Evolutionary conservation across 2,329 filamentous ascomycete genomes (phyloP), one percentile per base, ranked within the genome.

Genomic region (Colletotrichum sp.): DNA sequence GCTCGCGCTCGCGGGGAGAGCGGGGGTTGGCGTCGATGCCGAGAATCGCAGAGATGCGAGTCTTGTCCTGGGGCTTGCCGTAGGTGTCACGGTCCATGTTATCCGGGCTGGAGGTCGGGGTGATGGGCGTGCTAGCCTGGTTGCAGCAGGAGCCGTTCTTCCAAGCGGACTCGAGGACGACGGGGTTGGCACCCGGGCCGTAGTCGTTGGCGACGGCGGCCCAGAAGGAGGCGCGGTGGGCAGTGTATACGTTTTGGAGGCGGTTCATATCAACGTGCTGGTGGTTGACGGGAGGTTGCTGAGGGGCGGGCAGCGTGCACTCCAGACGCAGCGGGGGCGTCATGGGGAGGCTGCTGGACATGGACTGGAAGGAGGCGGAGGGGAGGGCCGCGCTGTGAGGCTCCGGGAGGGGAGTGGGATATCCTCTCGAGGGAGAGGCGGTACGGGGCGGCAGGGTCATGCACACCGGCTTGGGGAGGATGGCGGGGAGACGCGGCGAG

Each of bases 211-310:
- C 94, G 43, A 96, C 90, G 64, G 90, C 88, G 38, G 90, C 88
- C 94, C 94, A 96, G 86, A 96, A 96, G 10, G 91, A 90, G 67
- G 89, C 87, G 58, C 93, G 92, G 84, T 95, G 94, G 9, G 90
- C 87, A 68, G 92, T 90, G 84, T 96, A 96, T 79, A 96, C 91
- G 76, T 90, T 88, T 64, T 92, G 90, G 28, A 96, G 92, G 64
- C 93, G 93, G 32, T 89, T 86, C 80, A 92, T 88, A 82, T 95
- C 92, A 77, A 94, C 88, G 77, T 88, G 87, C 76, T 87, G 82
- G 78, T 83, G 78, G 61, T 81, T 81, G 77, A 83, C 83, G 60
- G 77, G 73, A 2, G 81, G 79, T 78, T 81, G 79, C 28, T 84
- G 85, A 6, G 82, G 83, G 13, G 87, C 87, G 26, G 87, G 84